phyloP scores from a whole-genome alignment of 139 green algal genomes.

The Chlamydomonas sp. region DNA sequence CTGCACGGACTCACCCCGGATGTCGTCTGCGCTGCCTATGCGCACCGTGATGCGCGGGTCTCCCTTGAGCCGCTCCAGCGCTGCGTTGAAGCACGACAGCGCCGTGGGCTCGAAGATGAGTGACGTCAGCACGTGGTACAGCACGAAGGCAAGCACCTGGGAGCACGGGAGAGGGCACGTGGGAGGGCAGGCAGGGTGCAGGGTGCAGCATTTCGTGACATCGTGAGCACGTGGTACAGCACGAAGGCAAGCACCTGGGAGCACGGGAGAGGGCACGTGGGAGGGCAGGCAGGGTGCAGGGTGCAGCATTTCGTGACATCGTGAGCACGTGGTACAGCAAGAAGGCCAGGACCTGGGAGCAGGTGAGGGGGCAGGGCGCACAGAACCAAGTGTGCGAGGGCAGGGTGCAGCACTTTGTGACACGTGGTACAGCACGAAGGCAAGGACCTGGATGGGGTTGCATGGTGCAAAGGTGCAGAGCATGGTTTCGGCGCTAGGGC shows the following conservation, averaged over 20 bases:
- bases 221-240: slow-evolving; percentile 65
- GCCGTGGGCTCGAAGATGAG: slow-evolving; percentile 87
- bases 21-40: slow-evolving; percentile 64
- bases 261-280: neutral
- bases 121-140: slow-evolving; percentile 63
- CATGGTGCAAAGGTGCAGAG: too few species aligned
- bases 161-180: neutral
- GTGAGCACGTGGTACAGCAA: slow-evolving; percentile 57
- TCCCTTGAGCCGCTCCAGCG: slow-evolving; percentile 83
- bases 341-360: slow-evolving; percentile 53
- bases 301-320: neutral
- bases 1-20: slow-evolving; percentile 53
- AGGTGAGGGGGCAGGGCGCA: too few species aligned
- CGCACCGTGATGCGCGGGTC: slow-evolving; percentile 90
- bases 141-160: slow-evolving; percentile 64
- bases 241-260: slow-evolving; percentile 65
- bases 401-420: too few species aligned
- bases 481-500: too few species aligned
- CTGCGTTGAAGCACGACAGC: slow-evolving; percentile 88
- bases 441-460: too few species aligned
- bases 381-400: too few species aligned
- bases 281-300: neutral
- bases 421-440: too few species aligned
- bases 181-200: neutral
- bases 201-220: too few species aligned